Conservation (phyloP, 306 rosid species). For the Cucumis hystrix region DNA sequence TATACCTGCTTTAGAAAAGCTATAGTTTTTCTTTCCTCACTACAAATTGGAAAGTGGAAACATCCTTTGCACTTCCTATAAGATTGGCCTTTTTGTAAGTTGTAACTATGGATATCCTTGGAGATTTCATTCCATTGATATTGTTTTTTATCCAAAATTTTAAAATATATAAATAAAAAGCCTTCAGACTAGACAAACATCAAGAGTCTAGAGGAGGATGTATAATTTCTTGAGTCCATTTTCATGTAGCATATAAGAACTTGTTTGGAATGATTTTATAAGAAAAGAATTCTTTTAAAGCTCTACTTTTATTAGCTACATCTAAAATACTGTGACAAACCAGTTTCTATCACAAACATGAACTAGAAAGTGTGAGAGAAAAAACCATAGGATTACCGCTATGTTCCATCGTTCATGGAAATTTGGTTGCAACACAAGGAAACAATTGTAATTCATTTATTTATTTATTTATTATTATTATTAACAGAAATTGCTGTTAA, state of each 20-base stretch:
- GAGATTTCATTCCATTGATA: too few relatives aligned
- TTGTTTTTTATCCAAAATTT: too few relatives aligned
- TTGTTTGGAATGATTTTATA: background rate
- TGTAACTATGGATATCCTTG: too few relatives aligned
- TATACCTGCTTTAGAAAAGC: too few relatives aligned
- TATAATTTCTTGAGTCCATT: background rate
- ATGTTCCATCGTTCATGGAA: background rate
- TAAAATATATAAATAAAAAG: too few relatives aligned
- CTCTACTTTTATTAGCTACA: background rate
- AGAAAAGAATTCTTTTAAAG: too few relatives aligned
- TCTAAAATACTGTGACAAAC: background rate
- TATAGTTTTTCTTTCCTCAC: too few relatives aligned
- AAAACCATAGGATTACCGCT: background rate
- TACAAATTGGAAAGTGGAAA: too few relatives aligned
- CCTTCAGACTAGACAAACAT: background rate
- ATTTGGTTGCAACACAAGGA: background rate
- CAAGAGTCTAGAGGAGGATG: background rate
- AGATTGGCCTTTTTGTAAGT: too few relatives aligned
- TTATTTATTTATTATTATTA: too few relatives aligned
- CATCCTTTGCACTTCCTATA: too few relatives aligned
- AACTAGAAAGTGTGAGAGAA: background rate
- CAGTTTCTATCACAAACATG: background rate
- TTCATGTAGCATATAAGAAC: too few relatives aligned
- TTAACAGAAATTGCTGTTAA: background rate
- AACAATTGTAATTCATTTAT: background rate